Evolutionary conservation across 352 stramenopile genomes (phyloP), one percentile per base, ranked within the genome.

Genomic region (Labyrinthula sp.): DNA sequence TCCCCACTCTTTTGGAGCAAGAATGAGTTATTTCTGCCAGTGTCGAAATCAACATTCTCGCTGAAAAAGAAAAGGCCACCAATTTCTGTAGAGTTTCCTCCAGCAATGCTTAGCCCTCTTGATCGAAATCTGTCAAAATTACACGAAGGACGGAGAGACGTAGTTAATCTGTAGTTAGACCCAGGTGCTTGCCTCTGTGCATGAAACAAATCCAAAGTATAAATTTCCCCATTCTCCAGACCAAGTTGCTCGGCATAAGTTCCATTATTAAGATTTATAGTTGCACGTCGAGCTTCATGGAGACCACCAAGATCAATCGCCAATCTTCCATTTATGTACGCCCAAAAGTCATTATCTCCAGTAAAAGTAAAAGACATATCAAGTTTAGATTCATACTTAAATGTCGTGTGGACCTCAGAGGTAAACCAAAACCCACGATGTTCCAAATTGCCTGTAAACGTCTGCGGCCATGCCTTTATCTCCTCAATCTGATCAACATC

Each of bases 361-460:
- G 18, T 47, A 25, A 47, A 47, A 7, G 36, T 17, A 21, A 47
- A 47, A 18, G 12, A 14, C 29, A 39, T 30, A 30, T 47, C 40
- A 24, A 28, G 28, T 28, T 30, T 28, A n/a, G n/a, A n/a, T n/a
- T n/a, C n/a, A 21, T 47, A 47, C 40, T 45, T 23, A 22, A 47
- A 47, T 28, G 36, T 39, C n/a, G 40, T 21, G 29, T 47, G 40
- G 40, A 47, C 39, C 29, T 47, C 40, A 3, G 40, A 39, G 3
- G 40, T 47, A 24, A 40, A 47, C 40, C 40, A 47, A 17, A 47
- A 47, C n/a, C n/a, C n/a, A n/a, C n/a, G n/a, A 9, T 20, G 6
- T 6, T 7, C 8, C n/a, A n/a, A n/a, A n/a, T 40, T 10, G n/a
- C 39, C 40, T 8, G 18, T 6, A 7, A 7, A 10, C 1, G 40